phyloP scores from a whole-genome alignment of 345 rosid species.

The Bruguiera parviflora region DNA sequence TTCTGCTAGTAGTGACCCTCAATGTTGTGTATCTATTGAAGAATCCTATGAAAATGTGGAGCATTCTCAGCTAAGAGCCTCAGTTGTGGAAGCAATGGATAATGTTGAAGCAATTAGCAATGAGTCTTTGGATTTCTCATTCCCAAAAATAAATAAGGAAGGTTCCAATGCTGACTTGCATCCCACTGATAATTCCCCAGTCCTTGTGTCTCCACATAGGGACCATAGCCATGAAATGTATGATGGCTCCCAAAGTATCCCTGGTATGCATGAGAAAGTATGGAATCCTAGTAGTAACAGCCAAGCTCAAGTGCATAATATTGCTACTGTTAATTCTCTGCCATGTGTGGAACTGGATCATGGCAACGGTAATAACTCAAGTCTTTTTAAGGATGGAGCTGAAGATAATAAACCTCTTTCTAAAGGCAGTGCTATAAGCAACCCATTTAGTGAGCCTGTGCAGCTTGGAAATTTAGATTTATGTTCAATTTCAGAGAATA shows the following conservation, averaged over 20 bases:
- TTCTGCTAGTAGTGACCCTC: slow-evolving; percentile 21
- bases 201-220: slow-evolving; percentile 15
- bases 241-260: slow-evolving; percentile 5
- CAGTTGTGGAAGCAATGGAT: slow-evolving; percentile 21
- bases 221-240: background rate
- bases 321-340: slow-evolving; percentile 8
- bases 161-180: slow-evolving; percentile 3
- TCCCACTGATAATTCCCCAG: slow-evolving; percentile 8
- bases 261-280: slow-evolving; percentile 6
- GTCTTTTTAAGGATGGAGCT: slow-evolving; percentile 24
- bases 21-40: slow-evolving; percentile 21
- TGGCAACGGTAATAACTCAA: slow-evolving; percentile 15
- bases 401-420: slow-evolving; percentile 27
- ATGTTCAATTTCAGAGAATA: slow-evolving; percentile 15
- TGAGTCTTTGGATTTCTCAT: slow-evolving; percentile 18
- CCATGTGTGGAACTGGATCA: slow-evolving; percentile 20
- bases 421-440: slow-evolving; percentile 27
- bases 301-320: slow-evolving; percentile 22
- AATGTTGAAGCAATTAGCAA: background rate
- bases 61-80: slow-evolving; percentile 19
- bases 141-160: slow-evolving; percentile 13
- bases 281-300: slow-evolving; percentile 16
- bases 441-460: slow-evolving; percentile 21
- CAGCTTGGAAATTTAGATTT: slow-evolving; percentile 22
- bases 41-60: slow-evolving; percentile 26